These are phyloP conservation scores for Plenodomus biglobosus DNA, from an alignment of 2,329 filamentous ascomycete species.

Conservation along the genomic window DNA sequence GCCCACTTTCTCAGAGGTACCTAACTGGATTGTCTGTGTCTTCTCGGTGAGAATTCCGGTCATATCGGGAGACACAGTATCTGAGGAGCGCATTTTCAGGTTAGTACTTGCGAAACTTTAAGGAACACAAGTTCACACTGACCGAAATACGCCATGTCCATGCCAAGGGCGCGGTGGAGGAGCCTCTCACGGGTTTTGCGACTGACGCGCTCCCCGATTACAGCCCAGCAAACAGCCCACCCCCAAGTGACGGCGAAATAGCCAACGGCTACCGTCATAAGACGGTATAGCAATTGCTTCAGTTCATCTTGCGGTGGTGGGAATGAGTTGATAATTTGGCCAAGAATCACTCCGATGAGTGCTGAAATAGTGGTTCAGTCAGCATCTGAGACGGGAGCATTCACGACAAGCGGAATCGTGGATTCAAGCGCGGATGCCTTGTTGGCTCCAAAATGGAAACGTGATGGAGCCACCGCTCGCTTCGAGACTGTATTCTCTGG, in stretches of 20 bases:
- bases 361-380: slow-evolving; percentile 22
- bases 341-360: slow-evolving; percentile 62
- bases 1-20: slow-evolving; percentile 52
- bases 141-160: slow-evolving; percentile 55
- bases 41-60: slow-evolving; percentile 50
- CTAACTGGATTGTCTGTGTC: slow-evolving; percentile 50
- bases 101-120: not conserved
- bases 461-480: not conserved
- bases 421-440: not conserved
- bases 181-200: slow-evolving; percentile 51
- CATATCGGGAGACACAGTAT: slow-evolving; percentile 53
- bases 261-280: slow-evolving; percentile 50
- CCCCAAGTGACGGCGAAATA: slow-evolving; percentile 55
- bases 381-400: not conserved
- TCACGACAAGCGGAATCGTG: not conserved
- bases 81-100: no score
- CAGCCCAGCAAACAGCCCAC: slow-evolving; percentile 54
- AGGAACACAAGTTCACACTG: not conserved
- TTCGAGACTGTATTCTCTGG: not conserved
- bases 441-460: not conserved
- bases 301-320: slow-evolving; percentile 52
- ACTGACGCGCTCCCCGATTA: slow-evolving; percentile 54
- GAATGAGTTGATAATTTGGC: slow-evolving; percentile 54
- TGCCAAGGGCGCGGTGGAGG: slow-evolving; percentile 52
- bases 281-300: slow-evolving; percentile 44